A percentile compares a stretch with the other conserved stretches of the same genome.
Conservation (phyloP, 805 yeast genomes). For the Myxozyma sirexii region DNA sequence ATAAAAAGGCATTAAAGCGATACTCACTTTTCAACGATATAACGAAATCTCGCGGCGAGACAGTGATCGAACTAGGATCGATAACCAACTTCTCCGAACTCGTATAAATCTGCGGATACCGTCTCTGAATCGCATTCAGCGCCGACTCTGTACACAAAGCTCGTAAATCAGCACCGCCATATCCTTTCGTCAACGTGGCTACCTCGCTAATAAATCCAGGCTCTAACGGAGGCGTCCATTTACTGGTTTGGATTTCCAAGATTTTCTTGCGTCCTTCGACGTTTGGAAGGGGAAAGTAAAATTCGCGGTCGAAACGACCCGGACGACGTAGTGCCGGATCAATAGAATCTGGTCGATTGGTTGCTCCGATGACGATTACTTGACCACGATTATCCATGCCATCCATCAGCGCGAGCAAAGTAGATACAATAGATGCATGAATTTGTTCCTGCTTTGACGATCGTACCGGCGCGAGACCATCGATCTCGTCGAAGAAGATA, state of each 20-base stretch:
- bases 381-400: slow-evolving; percentile 99
- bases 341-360: slow-evolving; percentile 96
- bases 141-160: slow-evolving; percentile 97
- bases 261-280: slow-evolving; percentile 75
- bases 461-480: slow-evolving; percentile 93
- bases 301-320: slow-evolving; percentile 95
- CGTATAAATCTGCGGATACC: slow-evolving; percentile 88
- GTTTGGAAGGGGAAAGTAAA: slow-evolving; percentile 93
- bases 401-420: slow-evolving; percentile 93
- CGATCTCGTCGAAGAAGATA: slow-evolving; percentile 96
- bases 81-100: slow-evolving; percentile 72
- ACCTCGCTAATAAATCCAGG: slow-evolving; percentile 62
- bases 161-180: slow-evolving; percentile 95
- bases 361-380: slow-evolving; percentile 97
- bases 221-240: slow-evolving; percentile 79
- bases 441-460: slow-evolving; percentile 97
- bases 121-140: slow-evolving; percentile 83
- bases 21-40: slow-evolving; percentile 64
- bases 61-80: slow-evolving; percentile 69
- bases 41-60: slow-evolving; percentile 81
- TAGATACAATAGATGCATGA: slow-evolving; percentile 95
- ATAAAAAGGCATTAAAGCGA: background rate
- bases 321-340: slow-evolving; percentile 98
- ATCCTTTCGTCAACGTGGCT: slow-evolving; percentile 86
- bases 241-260: slow-evolving; percentile 78